These are phyloP conservation scores for Penicillium sp. DNA, from an alignment of 2,329 filamentous ascomycete genomes.

Conservation along the genomic window DNA sequence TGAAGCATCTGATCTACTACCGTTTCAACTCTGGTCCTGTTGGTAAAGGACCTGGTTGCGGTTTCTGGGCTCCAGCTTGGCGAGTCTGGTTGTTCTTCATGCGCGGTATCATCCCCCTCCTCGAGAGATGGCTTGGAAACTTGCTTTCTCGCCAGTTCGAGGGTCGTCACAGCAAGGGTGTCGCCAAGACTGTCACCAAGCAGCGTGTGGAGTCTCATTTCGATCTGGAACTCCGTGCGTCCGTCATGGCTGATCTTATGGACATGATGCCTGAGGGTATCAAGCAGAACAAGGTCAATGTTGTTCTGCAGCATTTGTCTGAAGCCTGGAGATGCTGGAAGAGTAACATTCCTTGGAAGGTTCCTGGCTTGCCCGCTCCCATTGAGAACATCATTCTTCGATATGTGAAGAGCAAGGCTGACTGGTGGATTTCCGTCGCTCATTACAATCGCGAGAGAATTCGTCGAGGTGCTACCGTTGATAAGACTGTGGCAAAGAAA, in stretches of 20 bases:
- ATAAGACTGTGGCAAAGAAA: slow-evolving; percentile 99
- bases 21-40: slow-evolving; percentile 97
- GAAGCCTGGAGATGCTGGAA: slow-evolving; percentile 99
- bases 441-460: slow-evolving; percentile 99
- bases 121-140: slow-evolving; percentile 97
- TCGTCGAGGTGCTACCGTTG: slow-evolving; percentile 90
- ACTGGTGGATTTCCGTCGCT: slow-evolving; percentile 99
- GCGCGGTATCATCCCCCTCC: slow-evolving; percentile 92
- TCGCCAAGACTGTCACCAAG: slow-evolving; percentile 98
- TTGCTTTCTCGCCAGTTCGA: slow-evolving; percentile 96
- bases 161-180: slow-evolving; percentile 96
- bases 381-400: slow-evolving; percentile 98
- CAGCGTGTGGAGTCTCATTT: slow-evolving; percentile 99
- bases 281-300: slow-evolving; percentile 99
- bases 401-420: slow-evolving; percentile 98
- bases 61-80: slow-evolving; percentile 99
- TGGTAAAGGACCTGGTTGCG: slow-evolving; percentile 94
- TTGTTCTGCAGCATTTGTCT: slow-evolving; percentile 91
- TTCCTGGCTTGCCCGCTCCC: slow-evolving; percentile 89
- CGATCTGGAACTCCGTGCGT: slow-evolving; percentile 92
- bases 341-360: slow-evolving; percentile 99
- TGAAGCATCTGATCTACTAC: slow-evolving; percentile 99
- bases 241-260: slow-evolving; percentile 98
- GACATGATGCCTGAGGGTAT: slow-evolving; percentile 99
- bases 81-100: slow-evolving; percentile 99